Evolutionary conservation across 164 flowering plant species (phyloP).

Genomic region (Protea cynaroides): DNA sequence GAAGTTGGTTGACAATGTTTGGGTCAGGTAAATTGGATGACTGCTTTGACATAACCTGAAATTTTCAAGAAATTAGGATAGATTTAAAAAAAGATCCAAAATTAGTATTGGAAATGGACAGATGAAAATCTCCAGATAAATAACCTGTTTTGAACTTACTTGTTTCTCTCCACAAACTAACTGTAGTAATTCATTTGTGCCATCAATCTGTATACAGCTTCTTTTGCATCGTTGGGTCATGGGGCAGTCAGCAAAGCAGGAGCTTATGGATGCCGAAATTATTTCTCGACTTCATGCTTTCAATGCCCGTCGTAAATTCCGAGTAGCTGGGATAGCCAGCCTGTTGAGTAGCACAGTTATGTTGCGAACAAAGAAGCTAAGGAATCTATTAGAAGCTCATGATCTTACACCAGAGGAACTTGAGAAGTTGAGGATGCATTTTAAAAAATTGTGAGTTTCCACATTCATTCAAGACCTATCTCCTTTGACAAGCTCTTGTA

Average conservation of each 20-base stretch:
- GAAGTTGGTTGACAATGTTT: no score
- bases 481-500: no score
- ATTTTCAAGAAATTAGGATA: no score
- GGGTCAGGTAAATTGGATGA: no score
- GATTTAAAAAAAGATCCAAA: no score
- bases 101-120: no score
- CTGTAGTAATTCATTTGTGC: no score
- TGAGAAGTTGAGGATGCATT: conserved; percentile 46
- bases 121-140: no score
- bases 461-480: background rate
- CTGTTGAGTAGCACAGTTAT: conserved; percentile 51
- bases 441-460: conserved; percentile 47
- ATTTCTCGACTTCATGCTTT: conserved; percentile 67
- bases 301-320: conserved; percentile 66
- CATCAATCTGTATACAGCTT: no score
- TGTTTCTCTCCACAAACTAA: no score
- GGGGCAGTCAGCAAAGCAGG: conserved; percentile 65
- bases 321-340: conserved; percentile 80
- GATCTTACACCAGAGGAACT: conserved; percentile 65
- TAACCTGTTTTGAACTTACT: no score
- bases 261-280: conserved; percentile 61
- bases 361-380: conserved; percentile 67
- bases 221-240: conserved; percentile 65
- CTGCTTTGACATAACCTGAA: no score
- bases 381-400: conserved; percentile 45